Conservation (phyloP, 2,329 filamentous ascomycete genomes). For the Diaporthe sp. region DNA sequence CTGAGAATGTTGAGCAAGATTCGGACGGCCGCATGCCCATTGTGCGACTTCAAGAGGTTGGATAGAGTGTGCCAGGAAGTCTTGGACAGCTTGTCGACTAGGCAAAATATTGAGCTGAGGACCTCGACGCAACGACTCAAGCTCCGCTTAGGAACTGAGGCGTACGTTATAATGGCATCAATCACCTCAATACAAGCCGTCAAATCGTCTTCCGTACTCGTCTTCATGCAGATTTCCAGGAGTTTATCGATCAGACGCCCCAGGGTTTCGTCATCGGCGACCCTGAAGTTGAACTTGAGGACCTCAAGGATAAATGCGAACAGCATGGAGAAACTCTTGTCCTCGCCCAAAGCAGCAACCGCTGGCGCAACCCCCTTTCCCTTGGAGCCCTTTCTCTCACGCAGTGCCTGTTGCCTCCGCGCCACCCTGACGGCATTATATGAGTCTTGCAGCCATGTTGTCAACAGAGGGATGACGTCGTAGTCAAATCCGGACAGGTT, state of each 20-base stretch:
- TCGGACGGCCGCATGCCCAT: slow-evolving; percentile 76
- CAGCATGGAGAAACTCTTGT: slow-evolving; percentile 72
- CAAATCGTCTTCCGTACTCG: slow-evolving; percentile 74
- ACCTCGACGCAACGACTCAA: slow-evolving; percentile 77
- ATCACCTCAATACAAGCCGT: slow-evolving; percentile 76
- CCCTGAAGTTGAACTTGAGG: slow-evolving; percentile 81
- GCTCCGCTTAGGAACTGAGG: slow-evolving; percentile 73
- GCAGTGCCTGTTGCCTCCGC: slow-evolving; percentile 61
- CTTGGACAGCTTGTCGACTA: slow-evolving; percentile 71
- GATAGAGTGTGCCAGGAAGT: slow-evolving; percentile 78
- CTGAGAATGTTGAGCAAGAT: slow-evolving; percentile 74
- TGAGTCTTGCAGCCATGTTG: slow-evolving; percentile 68
- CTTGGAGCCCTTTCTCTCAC: slow-evolving; percentile 54
- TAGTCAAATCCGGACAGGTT: slow-evolving; percentile 76
- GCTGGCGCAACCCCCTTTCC: slow-evolving; percentile 47
- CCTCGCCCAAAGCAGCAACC: slow-evolving; percentile 60
- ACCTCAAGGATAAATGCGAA: slow-evolving; percentile 76
- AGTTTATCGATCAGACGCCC: slow-evolving; percentile 72
- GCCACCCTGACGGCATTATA: slow-evolving; percentile 67
- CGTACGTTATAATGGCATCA: slow-evolving; percentile 79
- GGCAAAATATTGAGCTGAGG: slow-evolving; percentile 78
- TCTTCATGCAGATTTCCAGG: slow-evolving; percentile 76
- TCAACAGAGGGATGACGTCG: slow-evolving; percentile 73
- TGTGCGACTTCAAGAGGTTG: slow-evolving; percentile 80
- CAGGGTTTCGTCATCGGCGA: slow-evolving; percentile 73